phyloP scores from a whole-genome alignment of 257 asterid genomes.

The Asclepias syriaca region DNA sequence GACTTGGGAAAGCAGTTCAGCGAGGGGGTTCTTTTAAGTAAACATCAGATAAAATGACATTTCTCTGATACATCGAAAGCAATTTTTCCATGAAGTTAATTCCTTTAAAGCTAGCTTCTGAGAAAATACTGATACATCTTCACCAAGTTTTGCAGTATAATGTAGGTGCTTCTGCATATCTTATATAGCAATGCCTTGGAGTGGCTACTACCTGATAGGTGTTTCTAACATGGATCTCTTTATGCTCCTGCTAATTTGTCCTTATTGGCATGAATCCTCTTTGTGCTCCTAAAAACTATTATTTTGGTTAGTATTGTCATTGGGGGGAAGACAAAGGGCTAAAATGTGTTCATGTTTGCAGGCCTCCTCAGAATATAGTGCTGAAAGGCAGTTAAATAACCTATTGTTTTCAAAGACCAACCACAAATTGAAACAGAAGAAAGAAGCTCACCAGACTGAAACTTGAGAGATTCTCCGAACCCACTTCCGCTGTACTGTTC shows the following conservation, averaged over 20 bases:
- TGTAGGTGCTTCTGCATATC: background rate
- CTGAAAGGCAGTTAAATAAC: conserved; percentile 80
- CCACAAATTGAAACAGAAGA: conserved; percentile 62
- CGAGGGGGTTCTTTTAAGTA: background rate
- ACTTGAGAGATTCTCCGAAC: conserved; percentile 27
- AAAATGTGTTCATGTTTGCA: conserved; percentile 27
- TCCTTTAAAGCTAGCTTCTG: background rate
- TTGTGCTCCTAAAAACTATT: background rate
- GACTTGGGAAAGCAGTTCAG: background rate
- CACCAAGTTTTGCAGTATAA: background rate
- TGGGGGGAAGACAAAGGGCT: background rate
- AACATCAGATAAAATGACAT: background rate
- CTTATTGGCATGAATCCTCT: background rate
- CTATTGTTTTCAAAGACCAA: conserved; percentile 65
- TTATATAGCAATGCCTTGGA: background rate
- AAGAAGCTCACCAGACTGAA: conserved; percentile 79
- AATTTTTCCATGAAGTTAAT: background rate
- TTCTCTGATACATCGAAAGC: background rate
- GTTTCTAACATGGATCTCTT: background rate
- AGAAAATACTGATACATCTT: background rate
- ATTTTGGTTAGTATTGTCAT: background rate
- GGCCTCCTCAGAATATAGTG: conserved; percentile 94
- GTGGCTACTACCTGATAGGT: background rate
- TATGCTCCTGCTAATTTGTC: background rate
- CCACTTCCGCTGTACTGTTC: conserved; percentile 22